Evolutionary conservation across 176 grass and related monocot genomes (phyloP), one percentile per base, ranked within the genome.

Genomic region (Aegilops sharonensis): DNA sequence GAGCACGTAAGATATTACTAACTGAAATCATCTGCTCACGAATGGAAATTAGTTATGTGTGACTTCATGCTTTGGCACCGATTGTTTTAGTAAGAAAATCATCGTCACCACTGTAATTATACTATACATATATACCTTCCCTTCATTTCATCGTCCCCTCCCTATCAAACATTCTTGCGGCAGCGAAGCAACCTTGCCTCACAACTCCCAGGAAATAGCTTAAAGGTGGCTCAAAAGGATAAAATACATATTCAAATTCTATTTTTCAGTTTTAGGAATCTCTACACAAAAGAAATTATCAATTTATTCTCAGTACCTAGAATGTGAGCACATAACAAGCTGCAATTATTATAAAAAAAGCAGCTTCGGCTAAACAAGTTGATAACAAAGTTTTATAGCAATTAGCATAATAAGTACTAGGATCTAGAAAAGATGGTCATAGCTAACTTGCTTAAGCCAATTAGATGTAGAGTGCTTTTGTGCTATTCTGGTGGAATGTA

Each of bases 241-340:
- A 69, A 32, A 78, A 39, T 9, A 35, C 21, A 62, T 11, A 34
- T 35, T 62, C 20, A 60, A 32, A 65, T 76, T 84, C 11, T 64
- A 65, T 9, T 70, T 78, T 87, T 74, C 21, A 30, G 27, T 63
- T 59, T n/a, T 11, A 73, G 47, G 25, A 87, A 73, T 34, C 43
- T 34, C 43, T 63, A 23, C 56, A 61, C 12, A 45, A 3, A 81
- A 47, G 18, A 47, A 72, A 73, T 4, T 80, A 48, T 20, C 5
- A 57, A 24, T 9, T 17, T 69, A n/a, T 24, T 76, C 27, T 1
- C 18, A 50, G 31, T 85, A 77, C 54, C 21, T 54, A 18, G 9
- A 67, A 50, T 17, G 31, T 7, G 8, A 66, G 13, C 9, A 36
- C 8, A 37, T 52, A 36, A 36, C 72, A 65, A 37, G 60, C 29